phyloP scores from a whole-genome alignment of 192 early-diverging fungal species.

The Endogone sp. region DNA sequence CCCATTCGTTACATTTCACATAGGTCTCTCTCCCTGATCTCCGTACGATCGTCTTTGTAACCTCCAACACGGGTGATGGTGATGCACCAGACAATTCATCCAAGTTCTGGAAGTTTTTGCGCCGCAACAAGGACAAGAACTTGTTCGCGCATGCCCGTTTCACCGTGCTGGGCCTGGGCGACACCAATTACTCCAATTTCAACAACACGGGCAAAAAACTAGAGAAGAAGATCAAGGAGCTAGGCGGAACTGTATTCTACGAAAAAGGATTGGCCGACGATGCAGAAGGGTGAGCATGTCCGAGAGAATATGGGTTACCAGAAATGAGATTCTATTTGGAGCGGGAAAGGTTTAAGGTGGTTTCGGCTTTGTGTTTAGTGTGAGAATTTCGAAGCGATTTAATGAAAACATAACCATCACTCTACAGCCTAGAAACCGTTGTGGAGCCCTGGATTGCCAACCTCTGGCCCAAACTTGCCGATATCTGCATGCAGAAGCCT shows the following conservation, averaged over 20 bases:
- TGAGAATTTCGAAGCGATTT: background rate
- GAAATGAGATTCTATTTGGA: background rate
- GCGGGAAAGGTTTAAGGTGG: background rate
- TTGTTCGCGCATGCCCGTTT: conserved; percentile 49
- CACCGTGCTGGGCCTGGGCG: conserved; percentile 72
- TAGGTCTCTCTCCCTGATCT: conserved; percentile 44
- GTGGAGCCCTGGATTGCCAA: conserved; percentile 92
- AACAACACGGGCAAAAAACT: conserved; percentile 80
- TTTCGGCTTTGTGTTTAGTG: background rate
- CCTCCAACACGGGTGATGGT: conserved; percentile 93
- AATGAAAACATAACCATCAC: background rate
- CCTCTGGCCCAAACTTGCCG: conserved; percentile 69
- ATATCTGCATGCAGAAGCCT: conserved; percentile 21
- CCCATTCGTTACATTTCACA: background rate
- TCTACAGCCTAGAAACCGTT: conserved; percentile 66
- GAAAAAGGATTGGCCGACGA: conserved; percentile 85
- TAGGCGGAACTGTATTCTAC: conserved; percentile 73
- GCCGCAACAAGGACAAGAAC: conserved; percentile 63
- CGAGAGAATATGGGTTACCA: background rate
- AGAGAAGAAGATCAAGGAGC: conserved; percentile 70
- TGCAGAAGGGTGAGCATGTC: conserved; percentile 75
- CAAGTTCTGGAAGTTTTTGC: conserved; percentile 83
- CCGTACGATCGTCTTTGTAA: conserved; percentile 70
- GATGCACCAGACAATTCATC: conserved; percentile 94
- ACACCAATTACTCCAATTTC: conserved; percentile 94